A percentile compares a stretch with the other conserved stretches of the same genome.
These are phyloP conservation scores for Trametes versicolor DNA, from an alignment of 1,284 basidiomycete genomes.

Conservation along the genomic window DNA sequence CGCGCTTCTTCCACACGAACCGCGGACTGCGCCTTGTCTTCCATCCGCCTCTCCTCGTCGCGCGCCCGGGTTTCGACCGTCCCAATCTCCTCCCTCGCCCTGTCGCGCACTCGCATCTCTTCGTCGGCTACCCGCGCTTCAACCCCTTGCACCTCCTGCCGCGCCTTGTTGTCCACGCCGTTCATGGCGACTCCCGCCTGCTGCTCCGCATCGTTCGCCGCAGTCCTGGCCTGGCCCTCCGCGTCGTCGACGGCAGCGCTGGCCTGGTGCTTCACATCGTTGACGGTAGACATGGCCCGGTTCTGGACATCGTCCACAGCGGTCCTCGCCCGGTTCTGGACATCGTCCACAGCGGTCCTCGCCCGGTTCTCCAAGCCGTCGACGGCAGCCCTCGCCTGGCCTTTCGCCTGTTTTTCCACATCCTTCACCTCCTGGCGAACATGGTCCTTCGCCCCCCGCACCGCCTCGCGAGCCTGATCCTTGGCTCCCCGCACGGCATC, in stretches of 20 bases:
- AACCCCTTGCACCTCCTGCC: background rate
- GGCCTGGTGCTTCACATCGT: too few relatives aligned
- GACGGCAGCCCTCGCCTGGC: background rate
- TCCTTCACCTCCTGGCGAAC: background rate
- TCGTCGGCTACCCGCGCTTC: background rate
- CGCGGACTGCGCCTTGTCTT: constrained; percentile 18
- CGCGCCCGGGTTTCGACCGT: background rate
- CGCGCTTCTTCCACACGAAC: background rate
- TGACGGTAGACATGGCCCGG: background rate
- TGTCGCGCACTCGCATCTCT: too few relatives aligned
- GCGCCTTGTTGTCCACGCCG: background rate
- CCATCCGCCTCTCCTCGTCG: constrained; percentile 28
- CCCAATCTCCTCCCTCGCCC: background rate
- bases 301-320: background rate
- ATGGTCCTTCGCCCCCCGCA: background rate
- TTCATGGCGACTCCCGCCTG: background rate
- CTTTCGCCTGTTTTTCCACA: background rate
- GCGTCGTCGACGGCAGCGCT: too few relatives aligned
- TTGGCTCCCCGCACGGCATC: background rate
- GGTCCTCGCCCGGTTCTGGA: background rate
- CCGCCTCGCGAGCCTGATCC: background rate
- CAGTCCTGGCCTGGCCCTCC: too few relatives aligned
- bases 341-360: background rate
- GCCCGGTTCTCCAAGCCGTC: too few relatives aligned
- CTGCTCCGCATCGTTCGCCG: background rate